Conservation (phyloP, 2,329 filamentous ascomycete species). For the Neonectria sp. region DNA sequence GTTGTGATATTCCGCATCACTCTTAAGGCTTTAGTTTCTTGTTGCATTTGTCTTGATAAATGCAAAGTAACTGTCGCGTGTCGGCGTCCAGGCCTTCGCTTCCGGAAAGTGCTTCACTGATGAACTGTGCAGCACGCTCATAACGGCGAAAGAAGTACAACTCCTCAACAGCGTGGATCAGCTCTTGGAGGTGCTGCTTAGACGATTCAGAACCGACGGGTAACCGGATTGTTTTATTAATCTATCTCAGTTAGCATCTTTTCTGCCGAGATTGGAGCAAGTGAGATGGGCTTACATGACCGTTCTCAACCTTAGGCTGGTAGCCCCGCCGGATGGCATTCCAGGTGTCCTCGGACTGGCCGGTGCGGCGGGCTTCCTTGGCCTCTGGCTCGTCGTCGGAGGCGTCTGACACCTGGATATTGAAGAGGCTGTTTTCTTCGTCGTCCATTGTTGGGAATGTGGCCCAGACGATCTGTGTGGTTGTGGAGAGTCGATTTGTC, state of each 20-base stretch:
- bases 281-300: slow-evolving; percentile 58
- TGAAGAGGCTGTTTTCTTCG: slow-evolving; percentile 48
- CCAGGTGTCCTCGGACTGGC: slow-evolving; percentile 67
- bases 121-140: slow-evolving; percentile 60
- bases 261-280: background rate
- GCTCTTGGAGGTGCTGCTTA: slow-evolving; percentile 66
- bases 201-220: slow-evolving; percentile 56
- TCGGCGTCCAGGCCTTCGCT: slow-evolving; percentile 60
- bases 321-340: slow-evolving; percentile 63
- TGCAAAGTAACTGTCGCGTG: slow-evolving; percentile 55
- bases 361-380: slow-evolving; percentile 53
- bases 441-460: slow-evolving; percentile 46
- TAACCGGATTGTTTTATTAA: slow-evolving; percentile 59
- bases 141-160: slow-evolving; percentile 69
- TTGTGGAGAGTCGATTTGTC: slow-evolving; percentile 15
- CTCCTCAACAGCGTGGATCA: slow-evolving; percentile 71
- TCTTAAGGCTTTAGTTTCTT: slow-evolving; percentile 45
- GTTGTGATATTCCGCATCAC: slow-evolving; percentile 1
- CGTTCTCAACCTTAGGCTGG: slow-evolving; percentile 66
- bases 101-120: slow-evolving; percentile 52
- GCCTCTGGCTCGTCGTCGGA: slow-evolving; percentile 52
- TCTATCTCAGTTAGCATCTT: slow-evolving; percentile 50
- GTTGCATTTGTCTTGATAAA: slow-evolving; percentile 61
- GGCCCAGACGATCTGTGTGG: slow-evolving; percentile 22
- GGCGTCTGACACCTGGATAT: slow-evolving; percentile 52